Percentiles rank a stretch among this genome's conserved stretches.
phyloP scores from a whole-genome alignment of 1,139 yeast genomes.

The Eremothecium cymbalariae region DNA sequence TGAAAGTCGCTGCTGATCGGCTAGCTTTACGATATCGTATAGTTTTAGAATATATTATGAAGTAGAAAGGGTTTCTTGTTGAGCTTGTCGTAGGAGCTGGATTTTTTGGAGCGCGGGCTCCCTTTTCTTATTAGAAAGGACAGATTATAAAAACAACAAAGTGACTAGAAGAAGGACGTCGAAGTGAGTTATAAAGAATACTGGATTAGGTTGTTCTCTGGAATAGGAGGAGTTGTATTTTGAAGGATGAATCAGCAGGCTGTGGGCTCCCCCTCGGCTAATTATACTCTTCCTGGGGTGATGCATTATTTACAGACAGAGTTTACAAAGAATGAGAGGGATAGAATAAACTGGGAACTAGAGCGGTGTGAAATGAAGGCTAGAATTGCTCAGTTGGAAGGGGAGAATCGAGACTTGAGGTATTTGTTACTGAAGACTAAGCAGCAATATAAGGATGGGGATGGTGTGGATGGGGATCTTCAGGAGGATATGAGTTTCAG shows the following conservation, averaged over 20 bases:
- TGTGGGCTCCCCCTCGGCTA: constrained; percentile 8
- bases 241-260: constrained; percentile 5
- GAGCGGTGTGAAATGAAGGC: constrained; percentile 48
- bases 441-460: constrained; percentile 8
- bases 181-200: too few relatives aligned
- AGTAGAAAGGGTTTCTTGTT: too few relatives aligned
- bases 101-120: too few relatives aligned
- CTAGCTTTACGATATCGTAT: too few relatives aligned
- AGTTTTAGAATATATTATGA: too few relatives aligned
- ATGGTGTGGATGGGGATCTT: constrained; percentile 6
- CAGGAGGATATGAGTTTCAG: constrained; percentile 9
- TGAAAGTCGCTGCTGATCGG: too few relatives aligned
- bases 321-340: constrained; percentile 49
- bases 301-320: constrained; percentile 52
- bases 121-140: too few relatives aligned
- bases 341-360: constrained; percentile 48
- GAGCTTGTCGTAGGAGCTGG: too few relatives aligned
- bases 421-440: constrained; percentile 42
- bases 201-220: too few relatives aligned
- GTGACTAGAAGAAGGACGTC: too few relatives aligned
- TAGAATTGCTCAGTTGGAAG: constrained; percentile 54
- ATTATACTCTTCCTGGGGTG: constrained; percentile 38
- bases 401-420: constrained; percentile 51
- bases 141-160: too few relatives aligned
- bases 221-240: too few relatives aligned